These are phyloP conservation scores for Hypoxylon lienhwacheense DNA, from an alignment of 495 filamentous ascomycete genomes.

Conservation along the genomic window DNA sequence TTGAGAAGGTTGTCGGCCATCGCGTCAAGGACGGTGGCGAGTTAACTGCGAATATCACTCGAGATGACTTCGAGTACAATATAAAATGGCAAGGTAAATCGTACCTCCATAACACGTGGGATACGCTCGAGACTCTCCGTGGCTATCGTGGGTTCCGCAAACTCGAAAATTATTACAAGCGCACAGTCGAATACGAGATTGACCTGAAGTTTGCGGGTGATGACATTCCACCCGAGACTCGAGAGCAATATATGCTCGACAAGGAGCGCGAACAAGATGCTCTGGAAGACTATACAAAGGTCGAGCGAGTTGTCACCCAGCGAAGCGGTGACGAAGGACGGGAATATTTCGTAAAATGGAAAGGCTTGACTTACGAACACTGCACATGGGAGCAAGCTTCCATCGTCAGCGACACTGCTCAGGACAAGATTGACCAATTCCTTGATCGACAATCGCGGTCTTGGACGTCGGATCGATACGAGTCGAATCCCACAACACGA, in stretches of 20 bases:
- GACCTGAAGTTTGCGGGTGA: constrained; percentile 67
- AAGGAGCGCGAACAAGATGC: constrained; percentile 83
- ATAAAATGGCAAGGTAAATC: constrained; percentile 98
- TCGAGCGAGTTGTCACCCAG: constrained; percentile 87
- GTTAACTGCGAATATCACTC: constrained; percentile 58
- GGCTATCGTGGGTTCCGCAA: constrained; percentile 72
- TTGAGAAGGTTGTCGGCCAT: constrained; percentile 89
- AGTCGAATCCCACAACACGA: constrained; percentile 74
- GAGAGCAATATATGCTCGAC: constrained; percentile 87
- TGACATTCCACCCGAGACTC: constrained; percentile 76
- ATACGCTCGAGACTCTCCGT: constrained; percentile 67
- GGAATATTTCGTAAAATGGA: constrained; percentile 94
- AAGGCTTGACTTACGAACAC: constrained; percentile 81
- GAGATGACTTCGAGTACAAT: constrained; percentile 87
- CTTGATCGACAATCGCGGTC: constrained; percentile 75
- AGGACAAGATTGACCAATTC: constrained; percentile 87
- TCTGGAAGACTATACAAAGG: constrained; percentile 79
- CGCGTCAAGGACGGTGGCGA: constrained; percentile 69
- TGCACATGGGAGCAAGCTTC: constrained; percentile 91
- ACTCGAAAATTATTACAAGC: constrained; percentile 90
- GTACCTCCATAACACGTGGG: constrained; percentile 95
- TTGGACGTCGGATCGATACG: constrained; percentile 72
- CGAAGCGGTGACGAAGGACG: constrained; percentile 72
- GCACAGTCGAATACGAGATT: constrained; percentile 73
- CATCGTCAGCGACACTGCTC: constrained; percentile 72